phyloP scores from a whole-genome alignment of 228 moss, liverwort and hornwort genomes.

The Sphagnum magellanicum region DNA sequence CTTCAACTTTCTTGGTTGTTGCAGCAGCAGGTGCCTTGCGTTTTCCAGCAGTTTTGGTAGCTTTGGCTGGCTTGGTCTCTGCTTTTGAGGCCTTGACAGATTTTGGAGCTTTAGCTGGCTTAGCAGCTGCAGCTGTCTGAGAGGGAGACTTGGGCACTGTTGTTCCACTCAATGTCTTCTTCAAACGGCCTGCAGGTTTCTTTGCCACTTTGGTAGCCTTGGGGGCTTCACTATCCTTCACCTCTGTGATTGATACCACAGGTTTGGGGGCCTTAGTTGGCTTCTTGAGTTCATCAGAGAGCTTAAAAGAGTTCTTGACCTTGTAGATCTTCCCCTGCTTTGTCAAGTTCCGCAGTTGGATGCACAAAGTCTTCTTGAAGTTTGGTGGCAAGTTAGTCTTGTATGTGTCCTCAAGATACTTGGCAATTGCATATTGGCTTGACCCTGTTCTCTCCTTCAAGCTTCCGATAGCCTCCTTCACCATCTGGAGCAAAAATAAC shows the following conservation, averaged over 20 bases:
- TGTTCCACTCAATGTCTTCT: conserved; percentile 24
- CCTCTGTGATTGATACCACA: conserved; percentile 19
- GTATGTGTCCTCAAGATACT: conserved; percentile 77
- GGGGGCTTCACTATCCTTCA: conserved; percentile 13
- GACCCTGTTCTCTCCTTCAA: conserved; percentile 80
- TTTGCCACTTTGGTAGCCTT: conserved; percentile 37
- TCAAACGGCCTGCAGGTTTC: conserved; percentile 43
- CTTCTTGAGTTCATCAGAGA: conserved; percentile 86
- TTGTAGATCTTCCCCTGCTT: conserved; percentile 71
- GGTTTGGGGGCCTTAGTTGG: conserved; percentile 40
- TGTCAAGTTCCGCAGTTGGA: conserved; percentile 69
- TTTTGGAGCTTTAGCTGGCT: conserved; percentile 15
- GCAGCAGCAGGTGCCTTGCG: conserved; percentile 12
- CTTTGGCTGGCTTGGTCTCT: conserved; percentile 31
- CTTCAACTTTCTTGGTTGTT: conserved; percentile 16
- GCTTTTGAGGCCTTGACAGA: conserved; percentile 17
- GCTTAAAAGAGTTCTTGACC: conserved; percentile 80
- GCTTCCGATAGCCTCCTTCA: conserved; percentile 64
- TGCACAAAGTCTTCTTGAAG: conserved; percentile 63
- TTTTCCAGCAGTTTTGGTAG: conserved; percentile 9
- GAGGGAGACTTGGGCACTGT: conserved; percentile 17
- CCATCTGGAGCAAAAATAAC: conserved; percentile 39
- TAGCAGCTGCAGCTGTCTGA: conserved; percentile 10
- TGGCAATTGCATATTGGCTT: conserved; percentile 74
- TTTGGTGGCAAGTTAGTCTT: conserved; percentile 64